These are phyloP conservation scores for Rhododendron williamsianum DNA, from an alignment of 148 eudicot genomes.

Conservation along the genomic window DNA sequence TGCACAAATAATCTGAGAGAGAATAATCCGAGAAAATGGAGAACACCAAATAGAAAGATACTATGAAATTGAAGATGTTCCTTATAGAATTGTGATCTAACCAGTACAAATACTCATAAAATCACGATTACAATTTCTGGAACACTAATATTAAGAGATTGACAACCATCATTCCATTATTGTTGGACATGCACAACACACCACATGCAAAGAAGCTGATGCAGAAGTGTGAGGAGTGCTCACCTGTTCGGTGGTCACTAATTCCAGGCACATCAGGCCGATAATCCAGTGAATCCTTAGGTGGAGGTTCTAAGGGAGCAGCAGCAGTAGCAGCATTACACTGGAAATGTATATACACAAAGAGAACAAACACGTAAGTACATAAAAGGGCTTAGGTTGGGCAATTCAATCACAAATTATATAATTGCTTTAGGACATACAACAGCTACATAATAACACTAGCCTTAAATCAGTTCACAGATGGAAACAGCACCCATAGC, in stretches of 20 bases:
- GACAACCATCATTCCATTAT: not conserved
- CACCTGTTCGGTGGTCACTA: constrained; percentile 61
- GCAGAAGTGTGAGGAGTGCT: constrained; percentile 16
- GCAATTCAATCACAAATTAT: not conserved
- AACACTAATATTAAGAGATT: not conserved
- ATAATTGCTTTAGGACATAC: not conserved
- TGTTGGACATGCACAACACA: not conserved
- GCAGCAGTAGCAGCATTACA: constrained; percentile 27
- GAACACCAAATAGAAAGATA: not conserved
- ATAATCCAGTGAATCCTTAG: constrained; percentile 29
- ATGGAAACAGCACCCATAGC: not conserved
- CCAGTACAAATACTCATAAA: not conserved
- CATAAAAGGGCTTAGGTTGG: constrained; percentile 1
- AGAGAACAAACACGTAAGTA: not conserved
- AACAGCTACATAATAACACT: not conserved
- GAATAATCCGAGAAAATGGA: not conserved
- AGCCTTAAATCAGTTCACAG: not conserved
- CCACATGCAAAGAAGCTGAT: not conserved
- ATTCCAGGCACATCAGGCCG: constrained; percentile 51
- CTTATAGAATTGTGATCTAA: not conserved
- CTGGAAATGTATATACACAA: constrained; percentile 22
- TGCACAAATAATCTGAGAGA: not conserved
- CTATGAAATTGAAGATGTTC: not conserved
- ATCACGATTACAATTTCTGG: not conserved
- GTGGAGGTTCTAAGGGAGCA: constrained; percentile 29